Conservation (phyloP, 345 rosid genomes). For the Nephelium lappaceum region DNA sequence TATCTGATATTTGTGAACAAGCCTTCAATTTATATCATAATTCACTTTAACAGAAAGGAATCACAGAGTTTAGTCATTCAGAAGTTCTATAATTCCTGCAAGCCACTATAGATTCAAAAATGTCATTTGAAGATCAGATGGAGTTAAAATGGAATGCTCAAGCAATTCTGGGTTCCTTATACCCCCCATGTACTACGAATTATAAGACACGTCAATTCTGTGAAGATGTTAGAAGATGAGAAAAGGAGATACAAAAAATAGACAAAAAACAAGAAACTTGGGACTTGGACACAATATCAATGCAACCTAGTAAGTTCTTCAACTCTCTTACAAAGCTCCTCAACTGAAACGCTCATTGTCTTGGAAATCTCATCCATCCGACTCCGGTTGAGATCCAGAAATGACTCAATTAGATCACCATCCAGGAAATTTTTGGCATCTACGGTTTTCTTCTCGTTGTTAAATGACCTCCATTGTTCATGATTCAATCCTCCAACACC, state of each 20-base stretch:
- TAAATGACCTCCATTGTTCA: slow-evolving; percentile 94
- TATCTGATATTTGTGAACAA: too few relatives aligned
- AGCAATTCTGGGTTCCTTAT: neutral
- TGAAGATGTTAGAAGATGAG: neutral
- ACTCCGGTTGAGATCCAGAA: slow-evolving; percentile 69
- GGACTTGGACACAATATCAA: slow-evolving; percentile 30
- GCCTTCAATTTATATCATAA: too few relatives aligned
- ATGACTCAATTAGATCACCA: slow-evolving; percentile 83
- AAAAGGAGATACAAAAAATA: neutral
- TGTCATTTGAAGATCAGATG: neutral
- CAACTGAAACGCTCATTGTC: slow-evolving; percentile 64
- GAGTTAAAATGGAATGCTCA: neutral
- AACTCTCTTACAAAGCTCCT: slow-evolving; percentile 84
- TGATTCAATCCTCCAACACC: slow-evolving; percentile 97
- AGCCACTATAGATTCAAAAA: neutral
- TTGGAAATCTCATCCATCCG: slow-evolving; percentile 85
- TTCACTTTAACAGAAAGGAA: too few relatives aligned
- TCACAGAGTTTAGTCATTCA: too few relatives aligned
- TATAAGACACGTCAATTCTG: neutral
- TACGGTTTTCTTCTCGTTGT: slow-evolving; percentile 76
- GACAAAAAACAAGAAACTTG: neutral
- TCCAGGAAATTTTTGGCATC: slow-evolving; percentile 85
- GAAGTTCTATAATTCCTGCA: neutral
- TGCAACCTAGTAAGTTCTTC: slow-evolving; percentile 91
- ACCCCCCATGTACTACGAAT: neutral